These are phyloP conservation scores for Oryza australiensis DNA, from an alignment of 176 grass and related monocot genomes.

Conservation along the genomic window DNA sequence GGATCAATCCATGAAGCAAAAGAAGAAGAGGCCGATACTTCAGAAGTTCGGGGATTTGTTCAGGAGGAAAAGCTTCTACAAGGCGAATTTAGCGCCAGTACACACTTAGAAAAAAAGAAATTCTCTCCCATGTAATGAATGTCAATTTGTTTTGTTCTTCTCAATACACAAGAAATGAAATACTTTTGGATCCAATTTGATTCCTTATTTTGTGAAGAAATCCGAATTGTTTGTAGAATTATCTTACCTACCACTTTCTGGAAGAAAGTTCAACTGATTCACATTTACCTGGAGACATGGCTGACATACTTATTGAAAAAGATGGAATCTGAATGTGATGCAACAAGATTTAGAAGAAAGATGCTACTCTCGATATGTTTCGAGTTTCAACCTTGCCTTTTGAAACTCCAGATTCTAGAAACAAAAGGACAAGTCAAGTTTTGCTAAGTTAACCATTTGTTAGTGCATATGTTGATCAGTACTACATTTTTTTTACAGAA, in stretches of 20 bases:
- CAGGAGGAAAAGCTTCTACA: conserved; percentile 65
- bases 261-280: neutral
- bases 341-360: neutral
- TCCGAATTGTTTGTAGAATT: neutral
- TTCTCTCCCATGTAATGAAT: neutral
- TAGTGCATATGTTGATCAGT: neutral
- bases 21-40: conserved; percentile 66
- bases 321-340: neutral
- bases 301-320: conserved; percentile 2
- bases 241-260: neutral
- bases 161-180: conserved; percentile 39
- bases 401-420: conserved; percentile 26
- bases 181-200: neutral
- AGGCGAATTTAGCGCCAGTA: conserved; percentile 42
- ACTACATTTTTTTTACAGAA: neutral
- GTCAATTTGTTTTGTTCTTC: conserved; percentile 29
- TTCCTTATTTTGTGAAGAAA: neutral
- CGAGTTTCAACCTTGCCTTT: neutral
- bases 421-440: neutral
- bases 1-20: conserved; percentile 40
- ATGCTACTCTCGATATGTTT: neutral
- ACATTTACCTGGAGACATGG: neutral
- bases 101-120: neutral
- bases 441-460: conserved; percentile 11
- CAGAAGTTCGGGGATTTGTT: conserved; percentile 76